A percentile compares a stretch with the other conserved stretches of the same genome.
Conservation (phyloP, 208 protist species). For the Endotrypanum monterogeii region DNA sequence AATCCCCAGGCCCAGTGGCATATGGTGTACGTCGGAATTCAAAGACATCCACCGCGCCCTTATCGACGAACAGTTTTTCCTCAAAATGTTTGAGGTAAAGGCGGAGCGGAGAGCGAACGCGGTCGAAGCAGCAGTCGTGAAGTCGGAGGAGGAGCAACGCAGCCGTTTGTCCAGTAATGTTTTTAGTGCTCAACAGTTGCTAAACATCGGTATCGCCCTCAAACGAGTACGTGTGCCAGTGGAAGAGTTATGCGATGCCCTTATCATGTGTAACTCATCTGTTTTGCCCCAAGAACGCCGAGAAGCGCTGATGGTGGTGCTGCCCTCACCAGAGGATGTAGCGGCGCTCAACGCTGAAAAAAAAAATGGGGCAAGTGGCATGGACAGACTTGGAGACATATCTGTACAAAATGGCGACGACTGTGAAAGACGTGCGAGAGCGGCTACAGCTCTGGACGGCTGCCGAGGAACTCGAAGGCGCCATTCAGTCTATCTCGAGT, state of each 20-base stretch:
- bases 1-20: constrained; percentile 48
- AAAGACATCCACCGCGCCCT: constrained; percentile 25
- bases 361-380: constrained; percentile 33
- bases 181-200: constrained; percentile 60
- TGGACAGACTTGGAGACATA: constrained; percentile 72
- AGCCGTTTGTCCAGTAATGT: constrained; percentile 47
- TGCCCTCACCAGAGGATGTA: constrained; percentile 63
- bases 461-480: constrained; percentile 51
- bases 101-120: constrained; percentile 5
- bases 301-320: constrained; percentile 40
- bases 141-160: constrained; percentile 22
- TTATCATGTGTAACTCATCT: constrained; percentile 53
- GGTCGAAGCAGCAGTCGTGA: constrained; percentile 16
- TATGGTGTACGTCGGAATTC: constrained; percentile 52
- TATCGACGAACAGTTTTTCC: constrained; percentile 66
- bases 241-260: constrained; percentile 45
- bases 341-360: constrained; percentile 46
- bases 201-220: constrained; percentile 78
- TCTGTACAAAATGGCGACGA: constrained; percentile 55
- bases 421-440: constrained; percentile 61
- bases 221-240: constrained; percentile 64
- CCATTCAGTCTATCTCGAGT: constrained; percentile 35
- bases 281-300: constrained; percentile 49
- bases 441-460: constrained; percentile 71
- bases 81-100: constrained; percentile 60